Evolutionary conservation across 495 filamentous ascomycete species (phyloP), one percentile per base, ranked within the genome.

Genomic region (Neurospora tetraspora): DNA sequence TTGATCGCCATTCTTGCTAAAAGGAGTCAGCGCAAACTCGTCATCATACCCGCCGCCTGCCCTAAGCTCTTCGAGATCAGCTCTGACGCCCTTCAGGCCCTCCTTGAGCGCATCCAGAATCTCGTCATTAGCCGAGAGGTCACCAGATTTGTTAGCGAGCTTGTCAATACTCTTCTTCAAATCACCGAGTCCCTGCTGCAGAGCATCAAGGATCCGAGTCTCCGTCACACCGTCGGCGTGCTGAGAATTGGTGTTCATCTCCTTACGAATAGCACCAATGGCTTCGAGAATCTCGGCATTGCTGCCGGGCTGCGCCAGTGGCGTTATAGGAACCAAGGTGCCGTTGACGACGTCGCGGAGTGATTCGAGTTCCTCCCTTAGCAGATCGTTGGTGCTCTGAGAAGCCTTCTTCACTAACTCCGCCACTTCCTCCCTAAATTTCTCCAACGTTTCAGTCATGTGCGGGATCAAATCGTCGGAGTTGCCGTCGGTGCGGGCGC

Each of bases 21-120:
- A 74, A 61, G 87, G 84, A 31, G 78, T 78, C 38, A 86, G 68
- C 9, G 91, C 85, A 7, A 65, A 65, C 73, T 88, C 87, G 61
- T 88, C 83, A 65, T 81, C 74, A 79, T 86, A 65, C 75, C 79
- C 76, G 73, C 80, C 71, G 12, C 89, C 84, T 4, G 53, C 53
- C 31, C 92, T 89, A 47, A 98, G 83, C n/a, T 83, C 83, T 47
- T 94, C 92, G 72, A 97, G 90, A 39, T 97, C 94, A 37, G 88
- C 83, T 73, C 89, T 89, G 40, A 97, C 84, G 36, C 84, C 86
- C 43, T 89, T 88, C 14, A 97, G 81, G 0, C 94, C 94, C 53
- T 89, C 89, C 75, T 91, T 96, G 69, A 98, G 86, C 2, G 93
- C 91, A 70, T 97, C 93, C 6, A 97, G 85, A 65, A 97, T 94